phyloP scores from a whole-genome alignment of 768 basidiomycete species.

The Kockovaella imperatae region DNA sequence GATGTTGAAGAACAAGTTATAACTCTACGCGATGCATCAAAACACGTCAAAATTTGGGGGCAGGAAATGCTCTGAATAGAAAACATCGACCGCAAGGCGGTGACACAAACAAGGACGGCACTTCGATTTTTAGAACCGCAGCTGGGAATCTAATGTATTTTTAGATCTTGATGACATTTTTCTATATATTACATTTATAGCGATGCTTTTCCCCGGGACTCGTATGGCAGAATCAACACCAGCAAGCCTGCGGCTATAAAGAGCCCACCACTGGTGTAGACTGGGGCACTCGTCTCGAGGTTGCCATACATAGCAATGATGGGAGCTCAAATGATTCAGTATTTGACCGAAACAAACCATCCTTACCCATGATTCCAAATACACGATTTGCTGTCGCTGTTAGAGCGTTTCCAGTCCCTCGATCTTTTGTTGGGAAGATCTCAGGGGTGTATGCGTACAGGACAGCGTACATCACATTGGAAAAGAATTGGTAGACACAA shows the following conservation, averaged over 20 bases:
- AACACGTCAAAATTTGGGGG: no score
- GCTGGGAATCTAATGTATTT: no score
- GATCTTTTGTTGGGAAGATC: constrained; percentile 56
- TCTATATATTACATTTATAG: constrained; percentile 41
- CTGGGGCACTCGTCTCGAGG: constrained; percentile 53
- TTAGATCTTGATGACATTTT: no score
- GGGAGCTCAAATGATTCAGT: constrained; percentile 9
- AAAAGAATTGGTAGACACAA: constrained; percentile 62
- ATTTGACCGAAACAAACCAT: constrained; percentile 54
- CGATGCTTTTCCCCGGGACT: constrained; percentile 61
- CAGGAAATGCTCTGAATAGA: no score
- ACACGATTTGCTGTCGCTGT: constrained; percentile 54
- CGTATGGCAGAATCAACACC: constrained; percentile 61
- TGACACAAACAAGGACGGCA: no score
- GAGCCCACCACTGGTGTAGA: constrained; percentile 63
- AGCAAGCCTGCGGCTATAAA: constrained; percentile 57
- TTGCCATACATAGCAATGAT: constrained; percentile 30
- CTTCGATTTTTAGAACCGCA: no score
- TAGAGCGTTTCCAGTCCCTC: constrained; percentile 55
- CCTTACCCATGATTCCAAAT: constrained; percentile 57
- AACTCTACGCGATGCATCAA: no score
- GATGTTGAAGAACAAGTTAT: no score
- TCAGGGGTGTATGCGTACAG: constrained; percentile 58
- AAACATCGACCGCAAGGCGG: no score
- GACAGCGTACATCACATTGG: constrained; percentile 50